These are phyloP conservation scores for Sicyos baderoa DNA, from an alignment of 306 rosid genomes.

Conservation along the genomic window DNA sequence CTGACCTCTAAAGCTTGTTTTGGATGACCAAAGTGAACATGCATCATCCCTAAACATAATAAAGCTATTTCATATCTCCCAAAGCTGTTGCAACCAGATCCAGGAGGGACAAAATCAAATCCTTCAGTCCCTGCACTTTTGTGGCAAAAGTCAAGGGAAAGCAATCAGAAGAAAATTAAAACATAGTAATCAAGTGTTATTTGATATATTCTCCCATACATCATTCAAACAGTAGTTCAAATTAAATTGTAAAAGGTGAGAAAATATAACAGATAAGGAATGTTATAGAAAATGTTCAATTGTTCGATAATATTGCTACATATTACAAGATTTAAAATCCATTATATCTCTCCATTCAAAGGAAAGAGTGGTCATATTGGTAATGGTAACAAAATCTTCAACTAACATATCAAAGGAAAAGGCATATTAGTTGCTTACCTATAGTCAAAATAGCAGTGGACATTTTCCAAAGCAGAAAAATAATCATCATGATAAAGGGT, in stretches of 20 bases:
- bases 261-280: not conserved
- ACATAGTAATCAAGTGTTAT: not conserved
- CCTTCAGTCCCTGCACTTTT: slow-evolving; percentile 99
- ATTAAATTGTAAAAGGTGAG: not conserved
- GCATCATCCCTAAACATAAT: slow-evolving; percentile 93
- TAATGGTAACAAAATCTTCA: not conserved
- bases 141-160: slow-evolving; percentile 32
- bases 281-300: slow-evolving; percentile 9
- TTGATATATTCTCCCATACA: not conserved
- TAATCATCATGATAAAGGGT: slow-evolving; percentile 71
- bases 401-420: not conserved
- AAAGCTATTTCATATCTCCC: slow-evolving; percentile 87
- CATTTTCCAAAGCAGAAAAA: slow-evolving; percentile 77
- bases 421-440: slow-evolving; percentile 38
- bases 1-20: slow-evolving; percentile 84
- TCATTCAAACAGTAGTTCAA: not conserved
- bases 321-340: not conserved
- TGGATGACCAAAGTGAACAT: slow-evolving; percentile 90
- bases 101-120: slow-evolving; percentile 66
- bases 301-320: not conserved
- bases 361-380: not conserved
- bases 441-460: slow-evolving; percentile 89
- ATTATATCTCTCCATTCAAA: not conserved
- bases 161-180: slow-evolving; percentile 8
- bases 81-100: slow-evolving; percentile 43